Evolutionary conservation across 2,329 filamentous ascomycete genomes (phyloP), one percentile per base, ranked within the genome.

Genomic region (Onygenales sp.): DNA sequence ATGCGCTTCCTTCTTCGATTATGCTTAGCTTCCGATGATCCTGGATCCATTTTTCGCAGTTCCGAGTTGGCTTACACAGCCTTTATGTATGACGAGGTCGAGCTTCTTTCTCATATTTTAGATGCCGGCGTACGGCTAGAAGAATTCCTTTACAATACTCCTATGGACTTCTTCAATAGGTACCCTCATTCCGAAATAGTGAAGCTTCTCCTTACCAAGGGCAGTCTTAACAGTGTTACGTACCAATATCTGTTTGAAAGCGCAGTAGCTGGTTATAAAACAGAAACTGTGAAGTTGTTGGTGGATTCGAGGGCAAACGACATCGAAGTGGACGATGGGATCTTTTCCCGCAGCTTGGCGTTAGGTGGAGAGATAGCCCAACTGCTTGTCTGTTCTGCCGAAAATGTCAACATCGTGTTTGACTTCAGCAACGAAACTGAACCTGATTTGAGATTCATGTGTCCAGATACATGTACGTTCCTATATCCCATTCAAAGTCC

Each of bases 401-500:
- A 4, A 33, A 44, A 51, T 34, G n/a, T 33, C 36, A 31, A 27
- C 37, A 17, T 44, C 21, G 37, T 21, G 40, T 51, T 51, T 43
- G 2, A 51, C 3, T 0, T 51, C n/a, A 1, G 44, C 14, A 2
- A 44, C 21, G 49, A 43, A 6, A 10, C 10, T 17, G 49, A 43
- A 6, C 2, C 10, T 17, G 17, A 44, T 9, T 17, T 4, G 27
- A 2, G 2, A n/a, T 44, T 27, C 17, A 51, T 51, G 2, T 17
- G 17, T 17, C 17, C 17, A 39, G 43, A 43, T 3, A 21, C 43
- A 13, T 14, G 14, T 51, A 11, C 32, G 34, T 51, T 51, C 49
- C 44, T 51, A 21, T 51, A 44, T 39, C 49, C 49, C 17, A 7
- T 51, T 43, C 49, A 51, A 49, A 55, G 51, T 8, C 50, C 53